These are phyloP conservation scores for Aspergillus ostianus DNA, from an alignment of 495 filamentous ascomycete species.

Conservation along the genomic window DNA sequence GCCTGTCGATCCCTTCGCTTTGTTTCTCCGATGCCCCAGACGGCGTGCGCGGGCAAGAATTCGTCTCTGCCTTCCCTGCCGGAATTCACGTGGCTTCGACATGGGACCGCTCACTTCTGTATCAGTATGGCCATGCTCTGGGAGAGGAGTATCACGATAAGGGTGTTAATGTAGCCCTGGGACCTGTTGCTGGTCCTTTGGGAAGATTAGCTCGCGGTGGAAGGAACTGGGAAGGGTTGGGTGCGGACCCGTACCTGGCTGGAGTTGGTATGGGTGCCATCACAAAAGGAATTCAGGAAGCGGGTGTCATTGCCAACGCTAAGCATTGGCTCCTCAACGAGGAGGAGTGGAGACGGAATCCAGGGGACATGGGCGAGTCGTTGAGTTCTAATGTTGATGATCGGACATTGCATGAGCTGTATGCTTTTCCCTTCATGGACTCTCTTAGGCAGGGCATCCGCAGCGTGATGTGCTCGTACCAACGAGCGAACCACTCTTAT, in stretches of 20 bases:
- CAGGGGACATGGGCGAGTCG: slow-evolving; percentile 46
- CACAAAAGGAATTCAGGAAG: slow-evolving; percentile 46
- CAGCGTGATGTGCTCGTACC: slow-evolving; percentile 60
- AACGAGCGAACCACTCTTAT: slow-evolving; percentile 66
- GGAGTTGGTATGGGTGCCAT: slow-evolving; percentile 49
- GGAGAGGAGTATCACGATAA: slow-evolving; percentile 52
- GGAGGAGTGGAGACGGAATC: slow-evolving; percentile 50
- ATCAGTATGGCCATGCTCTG: slow-evolving; percentile 45
- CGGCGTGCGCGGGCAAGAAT: slow-evolving; percentile 54
- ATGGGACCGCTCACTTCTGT: slow-evolving; percentile 52
- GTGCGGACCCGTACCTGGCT: slow-evolving; percentile 57
- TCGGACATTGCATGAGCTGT: slow-evolving; percentile 63
- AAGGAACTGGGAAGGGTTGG: slow-evolving; percentile 72
- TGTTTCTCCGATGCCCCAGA: slow-evolving; percentile 59
- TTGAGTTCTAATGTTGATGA: slow-evolving; percentile 60
- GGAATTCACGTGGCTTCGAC: slow-evolving; percentile 52
- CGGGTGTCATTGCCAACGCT: slow-evolving; percentile 41
- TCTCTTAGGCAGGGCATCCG: slow-evolving; percentile 51
- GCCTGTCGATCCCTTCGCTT: slow-evolving; percentile 54
- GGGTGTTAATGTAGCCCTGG: slow-evolving; percentile 51
- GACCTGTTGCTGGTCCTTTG: slow-evolving; percentile 59
- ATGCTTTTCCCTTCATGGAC: slow-evolving; percentile 61
- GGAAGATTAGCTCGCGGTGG: slow-evolving; percentile 67
- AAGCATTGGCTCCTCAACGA: slow-evolving; percentile 62
- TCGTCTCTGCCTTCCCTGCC: slow-evolving; percentile 51